These are phyloP conservation scores for Oehlia diaphana DNA, from an alignment of 192 early-diverging fungal species.

Conservation along the genomic window DNA sequence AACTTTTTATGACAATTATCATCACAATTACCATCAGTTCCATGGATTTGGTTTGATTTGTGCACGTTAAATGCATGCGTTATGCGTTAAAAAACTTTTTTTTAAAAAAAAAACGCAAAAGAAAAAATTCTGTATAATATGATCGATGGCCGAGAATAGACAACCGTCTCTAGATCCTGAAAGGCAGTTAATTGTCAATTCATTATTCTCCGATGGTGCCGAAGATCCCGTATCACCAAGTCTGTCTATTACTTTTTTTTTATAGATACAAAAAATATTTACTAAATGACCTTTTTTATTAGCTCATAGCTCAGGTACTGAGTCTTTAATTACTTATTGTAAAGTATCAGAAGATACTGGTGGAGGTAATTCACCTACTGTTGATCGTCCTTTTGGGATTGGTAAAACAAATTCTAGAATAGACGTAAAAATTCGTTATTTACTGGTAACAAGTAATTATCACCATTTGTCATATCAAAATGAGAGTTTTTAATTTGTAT, in stretches of 20 bases:
- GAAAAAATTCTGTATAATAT: neutral
- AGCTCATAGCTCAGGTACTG: conserved; percentile 4
- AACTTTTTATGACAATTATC: no score
- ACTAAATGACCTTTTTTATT: neutral
- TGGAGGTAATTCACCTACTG: conserved; percentile 33
- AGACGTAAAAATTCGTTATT: conserved; percentile 53
- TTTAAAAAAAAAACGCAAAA: no score
- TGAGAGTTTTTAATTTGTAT: neutral
- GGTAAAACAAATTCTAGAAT: conserved; percentile 34
- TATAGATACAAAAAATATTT: neutral
- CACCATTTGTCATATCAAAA: no score
- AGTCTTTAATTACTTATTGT: conserved; percentile 44
- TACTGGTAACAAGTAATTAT: conserved; percentile 49
- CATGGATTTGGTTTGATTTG: no score
- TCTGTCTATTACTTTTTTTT: neutral
- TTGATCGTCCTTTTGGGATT: conserved; percentile 26
- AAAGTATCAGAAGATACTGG: conserved; percentile 55
- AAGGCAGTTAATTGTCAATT: conserved; percentile 24
- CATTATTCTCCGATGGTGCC: neutral
- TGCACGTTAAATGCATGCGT: no score
- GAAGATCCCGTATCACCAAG: conserved; percentile 18
- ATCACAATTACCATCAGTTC: no score
- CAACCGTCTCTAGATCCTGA: conserved; percentile 10
- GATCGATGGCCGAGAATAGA: conserved; percentile 22
- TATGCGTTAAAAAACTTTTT: no score